Evolutionary conservation across 2,329 filamentous ascomycete species (phyloP), one percentile per base, ranked within the genome.

Genomic region (Verticillium klebahnii): DNA sequence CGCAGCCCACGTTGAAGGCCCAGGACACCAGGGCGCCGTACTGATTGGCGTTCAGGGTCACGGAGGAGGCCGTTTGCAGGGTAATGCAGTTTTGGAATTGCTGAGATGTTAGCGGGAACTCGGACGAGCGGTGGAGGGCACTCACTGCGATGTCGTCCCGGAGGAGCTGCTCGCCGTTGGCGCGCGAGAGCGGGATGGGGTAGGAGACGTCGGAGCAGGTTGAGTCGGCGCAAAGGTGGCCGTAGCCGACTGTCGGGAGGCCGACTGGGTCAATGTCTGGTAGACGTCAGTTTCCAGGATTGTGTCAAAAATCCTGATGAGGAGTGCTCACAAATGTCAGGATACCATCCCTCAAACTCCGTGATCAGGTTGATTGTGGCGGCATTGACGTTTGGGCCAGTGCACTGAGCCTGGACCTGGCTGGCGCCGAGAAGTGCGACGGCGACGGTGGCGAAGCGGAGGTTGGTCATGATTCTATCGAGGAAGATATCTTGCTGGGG

Each of bases 21-120:
- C 80, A 83, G 55, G 75, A 80, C 40, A 82, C 77, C 2, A 84
- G 76, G 1, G 82, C 81, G 52, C 79, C 82, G 67, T 81, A 84
- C 67, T 83, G 78, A 71, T 84, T 83, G 36, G 72, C 75, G 66
- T 83, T 82, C 37, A 82, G 71, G 4, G 67, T 70, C 54, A 79
- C 77, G 6, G 64, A 63, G 45, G 69, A 62, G 36, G 66, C 70
- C 32, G 75, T 72, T 52, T 74, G 72, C 6, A 70, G 62, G 7
- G 74, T 75, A 61, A 82, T 73, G 66, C 77, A 79, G 55, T 75
- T 69, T 63, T 77, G 74, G 63, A 72, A 70, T 23, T 36, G 56
- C 70, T 74, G 52, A 39, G 11, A 17, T 6, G 37, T 32, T 45
- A 57, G 54, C 14, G 31, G 15, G 50, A 8, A 29, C 32, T 17